Evolutionary conservation across 2,329 filamentous ascomycete species (phyloP).

Genomic region (Botrytis fabae): DNA sequence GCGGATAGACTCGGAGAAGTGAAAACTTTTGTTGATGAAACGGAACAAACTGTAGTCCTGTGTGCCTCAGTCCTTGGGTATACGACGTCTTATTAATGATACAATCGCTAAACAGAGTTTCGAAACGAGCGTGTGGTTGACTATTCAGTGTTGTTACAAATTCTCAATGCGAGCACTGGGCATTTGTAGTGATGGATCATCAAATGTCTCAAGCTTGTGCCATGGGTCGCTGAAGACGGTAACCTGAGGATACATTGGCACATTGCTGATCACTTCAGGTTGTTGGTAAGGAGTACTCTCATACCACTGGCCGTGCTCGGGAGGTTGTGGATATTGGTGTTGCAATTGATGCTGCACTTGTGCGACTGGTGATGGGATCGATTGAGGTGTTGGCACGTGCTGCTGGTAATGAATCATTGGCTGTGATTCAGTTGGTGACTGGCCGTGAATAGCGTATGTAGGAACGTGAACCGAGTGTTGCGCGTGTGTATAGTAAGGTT

Average conservation of each 20-base stretch:
- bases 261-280: slow-evolving; percentile 56
- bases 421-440: slow-evolving; percentile 50
- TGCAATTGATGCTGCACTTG: slow-evolving; percentile 40
- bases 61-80: slow-evolving; percentile 34
- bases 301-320: slow-evolving; percentile 55
- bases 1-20: slow-evolving; percentile 16
- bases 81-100: slow-evolving; percentile 32
- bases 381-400: slow-evolving; percentile 35
- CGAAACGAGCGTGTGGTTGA: slow-evolving; percentile 23
- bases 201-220: slow-evolving; percentile 56
- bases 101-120: slow-evolving; percentile 29
- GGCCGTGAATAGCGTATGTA: slow-evolving; percentile 50
- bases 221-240: slow-evolving; percentile 55
- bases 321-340: slow-evolving; percentile 45
- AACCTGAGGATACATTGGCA: slow-evolving; percentile 52
- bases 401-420: slow-evolving; percentile 44
- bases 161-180: slow-evolving; percentile 59
- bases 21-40: slow-evolving; percentile 14
- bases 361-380: slow-evolving; percentile 37
- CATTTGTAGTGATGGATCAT: slow-evolving; percentile 59
- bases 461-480: slow-evolving; percentile 49
- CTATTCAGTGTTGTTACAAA: slow-evolving; percentile 45
- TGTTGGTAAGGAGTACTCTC: slow-evolving; percentile 53
- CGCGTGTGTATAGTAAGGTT: slow-evolving; percentile 57
- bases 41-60: slow-evolving; percentile 33